Evolutionary conservation across 1,284 basidiomycete species (phyloP).

Genomic region (Puccinia coronata): DNA sequence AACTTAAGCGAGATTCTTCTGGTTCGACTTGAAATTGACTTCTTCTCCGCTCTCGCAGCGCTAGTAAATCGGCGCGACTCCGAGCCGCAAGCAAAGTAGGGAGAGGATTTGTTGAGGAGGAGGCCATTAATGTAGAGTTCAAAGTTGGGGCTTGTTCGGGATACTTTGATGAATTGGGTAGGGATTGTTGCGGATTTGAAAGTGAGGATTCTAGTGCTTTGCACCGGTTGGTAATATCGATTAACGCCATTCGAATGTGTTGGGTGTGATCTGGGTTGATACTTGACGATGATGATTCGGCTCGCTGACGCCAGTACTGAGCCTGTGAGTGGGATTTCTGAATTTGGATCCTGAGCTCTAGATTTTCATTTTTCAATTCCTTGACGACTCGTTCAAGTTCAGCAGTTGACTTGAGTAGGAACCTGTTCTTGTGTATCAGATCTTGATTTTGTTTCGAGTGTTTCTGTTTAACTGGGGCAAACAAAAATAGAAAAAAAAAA

Average conservation of each 20-base stretch:
- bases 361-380: constrained; percentile 36
- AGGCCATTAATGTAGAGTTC: neutral
- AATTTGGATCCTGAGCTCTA: constrained; percentile 13
- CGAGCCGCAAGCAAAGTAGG: neutral
- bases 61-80: constrained; percentile 19
- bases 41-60: constrained; percentile 34
- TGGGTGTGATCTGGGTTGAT: neutral
- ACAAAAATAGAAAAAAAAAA: neutral
- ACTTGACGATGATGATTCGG: neutral
- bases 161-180: constrained; percentile 10
- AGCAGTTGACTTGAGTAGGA: constrained; percentile 35
- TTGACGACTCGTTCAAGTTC: constrained; percentile 37
- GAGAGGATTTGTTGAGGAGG: neutral
- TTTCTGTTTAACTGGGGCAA: constrained; percentile 49
- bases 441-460: constrained; percentile 49
- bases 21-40: constrained; percentile 18
- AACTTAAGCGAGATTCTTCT: constrained; percentile 26
- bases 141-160: neutral
- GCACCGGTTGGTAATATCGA: constrained; percentile 35
- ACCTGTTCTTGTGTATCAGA: constrained; percentile 46
- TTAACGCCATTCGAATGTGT: constrained; percentile 23
- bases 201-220: constrained; percentile 29
- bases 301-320: constrained; percentile 6
- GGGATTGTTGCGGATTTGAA: neutral
- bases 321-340: constrained; percentile 5